These are phyloP conservation scores for Colletotrichum tabaci DNA, from an alignment of 2,329 filamentous ascomycete species.

Conservation along the genomic window DNA sequence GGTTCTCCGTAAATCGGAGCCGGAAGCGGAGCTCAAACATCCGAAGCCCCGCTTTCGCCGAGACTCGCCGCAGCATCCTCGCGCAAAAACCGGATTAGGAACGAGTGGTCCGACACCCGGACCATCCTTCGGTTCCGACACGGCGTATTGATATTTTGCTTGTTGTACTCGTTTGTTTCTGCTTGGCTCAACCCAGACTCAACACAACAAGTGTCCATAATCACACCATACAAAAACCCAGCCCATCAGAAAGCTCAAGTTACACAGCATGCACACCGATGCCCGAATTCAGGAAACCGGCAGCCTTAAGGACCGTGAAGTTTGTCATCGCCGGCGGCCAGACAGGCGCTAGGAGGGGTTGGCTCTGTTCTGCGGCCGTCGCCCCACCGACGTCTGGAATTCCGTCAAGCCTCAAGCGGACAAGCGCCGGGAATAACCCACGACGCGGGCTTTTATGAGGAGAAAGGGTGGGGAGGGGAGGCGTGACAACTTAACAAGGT, in stretches of 20 bases:
- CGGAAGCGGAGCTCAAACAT: constrained; percentile 25
- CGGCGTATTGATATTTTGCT: constrained; percentile 21
- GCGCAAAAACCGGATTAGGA: constrained; percentile 16
- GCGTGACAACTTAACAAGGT: background rate
- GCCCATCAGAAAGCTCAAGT: too few species aligned
- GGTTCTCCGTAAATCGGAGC: constrained; percentile 32
- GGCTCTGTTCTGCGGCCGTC: constrained; percentile 1
- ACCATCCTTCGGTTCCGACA: constrained; percentile 16
- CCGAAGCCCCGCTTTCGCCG: constrained; percentile 17
- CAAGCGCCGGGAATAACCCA: constrained; percentile 31
- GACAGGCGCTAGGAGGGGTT: background rate
- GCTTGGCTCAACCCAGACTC: background rate
- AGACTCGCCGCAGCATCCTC: background rate
- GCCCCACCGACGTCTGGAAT: constrained; percentile 21
- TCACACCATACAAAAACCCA: background rate
- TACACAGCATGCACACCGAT: background rate
- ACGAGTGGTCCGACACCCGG: constrained; percentile 9
- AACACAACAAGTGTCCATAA: background rate
- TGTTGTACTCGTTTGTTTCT: constrained; percentile 1
- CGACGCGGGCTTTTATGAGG: constrained; percentile 1
- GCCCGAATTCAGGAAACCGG: background rate
- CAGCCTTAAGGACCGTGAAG: background rate
- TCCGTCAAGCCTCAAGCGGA: background rate
- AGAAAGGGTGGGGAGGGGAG: background rate
- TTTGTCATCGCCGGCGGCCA: background rate